Base-by-base conservation (phyloP, 129 eudicot genomes). In the Flaveria brownii region DNA sequence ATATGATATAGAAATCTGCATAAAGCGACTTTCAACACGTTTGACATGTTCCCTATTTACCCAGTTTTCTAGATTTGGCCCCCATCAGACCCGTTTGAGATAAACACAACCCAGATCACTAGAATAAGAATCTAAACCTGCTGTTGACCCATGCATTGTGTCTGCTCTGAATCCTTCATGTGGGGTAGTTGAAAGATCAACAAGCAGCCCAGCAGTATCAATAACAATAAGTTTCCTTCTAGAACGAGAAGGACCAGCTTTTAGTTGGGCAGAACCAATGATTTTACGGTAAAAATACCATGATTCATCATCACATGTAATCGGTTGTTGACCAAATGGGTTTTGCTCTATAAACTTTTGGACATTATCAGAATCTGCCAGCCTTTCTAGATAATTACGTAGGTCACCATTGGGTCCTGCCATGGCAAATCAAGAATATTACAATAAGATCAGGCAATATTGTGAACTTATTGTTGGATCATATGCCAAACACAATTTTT, bases 201-300 rank as follows among this genome's bases (percentile, higher is more conserved):
- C 91, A 80, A 89, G 81, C 49, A 89, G 49, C 43, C 96, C 96
- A 75, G 77, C 85, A 56, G 87, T 42, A 76, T 89, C 96, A 70
- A 89, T 83, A 60, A 89, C 72, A 68, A 89, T 68, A 81, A 89
- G 96, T 80, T 89, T 89, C 84, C 79, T 89, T 79, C 71, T 81
- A n/a, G 54, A 77, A 67, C 76, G 66, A 78, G 51, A 20, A 33
- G 74, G n/a, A 20, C 52, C 64, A 36, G 25, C 70, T 28, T 55
- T 46, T 56, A 14, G 85, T 15, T 68, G 47, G 6, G 36, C 30
- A 56, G n/a, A 14, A 41, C 77, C 76, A 60, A 78, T 80, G 54
- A 84, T 54, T 72, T 79, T 75, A 42, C 54, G 60, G 65, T 84
- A 84, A 65, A 73, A 84, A 43, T 39, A 23, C 87, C 87, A 84